Evolutionary conservation across 2,329 filamentous ascomycete genomes (phyloP), one percentile per base, ranked within the genome.

Genomic region (Phialophora tarda): DNA sequence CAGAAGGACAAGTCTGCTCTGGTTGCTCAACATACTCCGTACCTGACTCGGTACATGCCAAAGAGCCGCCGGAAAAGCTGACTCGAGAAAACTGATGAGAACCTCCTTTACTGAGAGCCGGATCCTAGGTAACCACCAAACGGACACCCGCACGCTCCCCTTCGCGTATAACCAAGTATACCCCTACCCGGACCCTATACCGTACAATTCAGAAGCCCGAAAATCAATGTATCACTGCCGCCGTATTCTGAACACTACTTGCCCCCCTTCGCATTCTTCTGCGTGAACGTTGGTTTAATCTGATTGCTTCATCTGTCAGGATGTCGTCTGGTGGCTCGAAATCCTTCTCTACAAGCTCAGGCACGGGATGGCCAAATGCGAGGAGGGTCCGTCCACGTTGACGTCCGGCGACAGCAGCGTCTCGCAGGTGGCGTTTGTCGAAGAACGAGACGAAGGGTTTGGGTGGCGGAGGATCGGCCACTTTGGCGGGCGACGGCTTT

Each of bases 361-460:
- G 93, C 23, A 98, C 78, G 0, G 90, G 85, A 28, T 89, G 86
- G 0, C 94, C 94, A 85, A 95, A 98, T 3, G 93, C 94, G 56
- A 90, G 82, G 17, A 89, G 83, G 59, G 85, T 91, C 58, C 92
- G 85, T 51, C 88, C 87, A 60, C 91, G 87, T 38, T 92, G 85
- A 57, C 87, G 83, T 71, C 87, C 88, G 68, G 87, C 89, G n/a
- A 97, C 78, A 10, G 93, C 92, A 6, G 88, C 87, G 24, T 93
- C 91, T 28, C 94, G 89, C 67, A 94, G 85, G 74, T 96, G 89
- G 26, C 85, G 88, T 78, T 95, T 93, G 21, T 84, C 78, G 76
- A 93, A 98, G 80, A 97, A 97, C 0, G 92, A 96, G n/a, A 83
- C 90, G 75, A 97, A 93, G 44, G 91, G 89, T 65, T 83, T 85